Evolutionary conservation across 129 eudicot species (phyloP), one percentile per base, ranked within the genome.

Genomic region (Artemisia tridentata): DNA sequence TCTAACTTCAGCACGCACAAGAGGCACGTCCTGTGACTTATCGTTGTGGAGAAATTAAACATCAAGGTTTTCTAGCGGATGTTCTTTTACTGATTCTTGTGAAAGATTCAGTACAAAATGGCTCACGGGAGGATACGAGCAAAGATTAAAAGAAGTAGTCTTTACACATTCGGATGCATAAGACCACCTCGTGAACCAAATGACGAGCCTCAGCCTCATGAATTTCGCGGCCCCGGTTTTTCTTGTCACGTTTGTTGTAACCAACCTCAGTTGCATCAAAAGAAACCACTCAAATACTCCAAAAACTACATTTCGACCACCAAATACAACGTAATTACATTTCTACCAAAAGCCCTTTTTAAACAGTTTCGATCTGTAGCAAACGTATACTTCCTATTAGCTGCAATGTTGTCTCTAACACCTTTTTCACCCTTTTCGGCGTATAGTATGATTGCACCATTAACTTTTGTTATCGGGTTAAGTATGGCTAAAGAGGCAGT

Each of bases 311-410:
- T 20, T 0, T 20, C 23, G 23, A 20, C 23, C 23, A 20, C 23
- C 1, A 20, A 20, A 20, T 20, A 20, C 23, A 20, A 20, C 23
- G 23, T 20, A 20, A 20, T 88, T 18, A 87, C 97, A 0, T 95
- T 90, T 74, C 79, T 95, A 63, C 99, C 99, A 3, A 95, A 90
- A 77, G 99, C 97, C 53, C 82, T 84, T 3, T 95, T 95, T 71
- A 97, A 95, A 84, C 99, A 95, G 80, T 95, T 95, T 55, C 84
- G 97, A 18, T 97, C 97, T 45, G 99, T 91, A 29, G 99, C 99
- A 47, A 95, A 95, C 69, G 78, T 95, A 66, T 95, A 95, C 68
- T 95, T 95, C 69, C 96, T 95, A 56, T 68, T 90, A 20, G 23
- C 23, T 20, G 23, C 1, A 20, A 20, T 20, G 23, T 20, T 20